These are phyloP conservation scores for Phylloboletellus chloephorus DNA, from an alignment of 1,284 basidiomycete genomes.

Conservation along the genomic window DNA sequence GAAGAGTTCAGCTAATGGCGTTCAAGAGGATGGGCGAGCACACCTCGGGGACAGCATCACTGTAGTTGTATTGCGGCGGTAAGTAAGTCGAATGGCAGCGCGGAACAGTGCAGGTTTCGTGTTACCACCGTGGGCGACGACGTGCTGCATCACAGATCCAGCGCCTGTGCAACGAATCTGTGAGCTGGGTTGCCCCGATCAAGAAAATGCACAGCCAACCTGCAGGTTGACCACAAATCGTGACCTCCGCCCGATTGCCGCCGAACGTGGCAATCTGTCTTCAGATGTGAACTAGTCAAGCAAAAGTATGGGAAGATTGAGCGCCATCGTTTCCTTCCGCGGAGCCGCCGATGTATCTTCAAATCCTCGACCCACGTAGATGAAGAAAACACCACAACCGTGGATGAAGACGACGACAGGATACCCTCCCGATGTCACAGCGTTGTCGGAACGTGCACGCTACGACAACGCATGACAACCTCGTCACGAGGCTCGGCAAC, in stretches of 20 bases:
- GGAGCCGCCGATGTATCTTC: no score
- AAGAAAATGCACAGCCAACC: slow-evolving; percentile 17
- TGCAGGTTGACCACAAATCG: slow-evolving; percentile 29
- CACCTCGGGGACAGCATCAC: slow-evolving; percentile 5
- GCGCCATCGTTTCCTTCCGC: no score
- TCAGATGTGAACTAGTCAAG: neutral
- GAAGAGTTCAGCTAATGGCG: neutral
- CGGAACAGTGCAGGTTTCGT: slow-evolving; percentile 9
- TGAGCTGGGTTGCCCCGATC: no score
- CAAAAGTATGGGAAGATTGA: no score
- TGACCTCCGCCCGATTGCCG: slow-evolving; percentile 25
- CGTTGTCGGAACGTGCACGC: slow-evolving; percentile 24
- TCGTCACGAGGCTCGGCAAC: neutral
- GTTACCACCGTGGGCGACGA: slow-evolving; percentile 9
- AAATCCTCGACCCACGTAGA: no score
- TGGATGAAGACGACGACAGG: slow-evolving; percentile 36
- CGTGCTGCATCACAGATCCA: slow-evolving; percentile 9
- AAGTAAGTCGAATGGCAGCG: slow-evolving; percentile 5
- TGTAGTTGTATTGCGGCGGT: slow-evolving; percentile 8
- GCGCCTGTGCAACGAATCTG: slow-evolving; percentile 3
- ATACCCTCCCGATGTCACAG: slow-evolving; percentile 12
- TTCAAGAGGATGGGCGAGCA: neutral
- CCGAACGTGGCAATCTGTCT: slow-evolving; percentile 22
- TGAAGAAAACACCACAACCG: no score
- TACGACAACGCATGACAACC: slow-evolving; percentile 7